Evolutionary conservation across 768 basidiomycete species (phyloP).

Genomic region (Lactarius hengduanensis): DNA sequence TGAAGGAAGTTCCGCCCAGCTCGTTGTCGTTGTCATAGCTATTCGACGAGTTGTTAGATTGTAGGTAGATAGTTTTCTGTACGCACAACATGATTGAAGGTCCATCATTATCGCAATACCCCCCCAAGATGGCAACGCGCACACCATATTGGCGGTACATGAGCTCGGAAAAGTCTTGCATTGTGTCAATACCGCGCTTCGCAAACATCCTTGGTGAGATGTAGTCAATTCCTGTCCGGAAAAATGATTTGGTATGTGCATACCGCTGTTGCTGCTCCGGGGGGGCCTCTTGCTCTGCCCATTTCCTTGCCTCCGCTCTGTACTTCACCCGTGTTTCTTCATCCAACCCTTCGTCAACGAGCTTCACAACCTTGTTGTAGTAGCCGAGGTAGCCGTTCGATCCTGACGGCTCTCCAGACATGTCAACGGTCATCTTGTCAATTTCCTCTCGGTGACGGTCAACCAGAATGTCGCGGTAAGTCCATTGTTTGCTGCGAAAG

Average conservation of each 20-base stretch:
- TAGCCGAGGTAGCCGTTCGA: background rate
- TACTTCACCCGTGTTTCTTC: background rate
- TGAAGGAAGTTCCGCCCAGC: background rate
- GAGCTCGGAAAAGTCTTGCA: too few relatives aligned
- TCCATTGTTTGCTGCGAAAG: background rate
- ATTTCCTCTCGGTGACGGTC: background rate
- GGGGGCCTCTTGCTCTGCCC: background rate
- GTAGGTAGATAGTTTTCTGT: too few relatives aligned
- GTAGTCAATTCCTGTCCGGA: too few relatives aligned
- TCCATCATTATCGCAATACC: too few relatives aligned
- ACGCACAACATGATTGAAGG: too few relatives aligned
- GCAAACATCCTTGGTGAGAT: too few relatives aligned
- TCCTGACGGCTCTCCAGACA: background rate
- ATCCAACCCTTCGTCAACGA: background rate
- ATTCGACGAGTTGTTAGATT: too few relatives aligned
- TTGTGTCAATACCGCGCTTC: too few relatives aligned
- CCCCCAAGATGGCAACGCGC: too few relatives aligned
- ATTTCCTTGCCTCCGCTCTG: background rate
- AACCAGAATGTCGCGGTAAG: background rate
- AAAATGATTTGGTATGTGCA: too few relatives aligned
- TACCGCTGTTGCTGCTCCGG: background rate
- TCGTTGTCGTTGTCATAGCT: too few relatives aligned
- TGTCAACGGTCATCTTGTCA: background rate
- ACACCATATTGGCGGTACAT: too few relatives aligned
- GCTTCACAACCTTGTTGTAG: background rate